Evolutionary conservation across 805 yeast genomes (phyloP), one percentile per base, ranked within the genome.

Genomic region (Debaryomyces tyrocola): DNA sequence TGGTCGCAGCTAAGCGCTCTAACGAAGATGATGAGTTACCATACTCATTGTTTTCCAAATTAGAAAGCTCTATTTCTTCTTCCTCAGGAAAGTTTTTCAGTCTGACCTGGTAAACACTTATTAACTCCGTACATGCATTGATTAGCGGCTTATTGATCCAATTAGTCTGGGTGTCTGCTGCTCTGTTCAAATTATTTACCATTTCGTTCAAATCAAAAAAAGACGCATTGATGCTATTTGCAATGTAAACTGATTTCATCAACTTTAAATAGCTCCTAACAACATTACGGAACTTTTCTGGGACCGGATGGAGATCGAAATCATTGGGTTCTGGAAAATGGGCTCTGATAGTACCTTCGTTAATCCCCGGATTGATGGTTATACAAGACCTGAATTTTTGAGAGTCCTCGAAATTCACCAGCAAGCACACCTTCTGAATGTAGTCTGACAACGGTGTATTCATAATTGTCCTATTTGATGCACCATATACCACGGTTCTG

Each of bases 1-100:
- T 73, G 2, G 84, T 75, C 49, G 83, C 70, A 0, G 88, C 84
- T 36, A 87, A 77, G 38, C 70, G 73, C 46, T 83, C 87, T 48
- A 78, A 51, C 4, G 64, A 52, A 17, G 67, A 51, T 12, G 53
- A 45, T 12, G 38, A 17, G 6, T 7, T 12, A 12, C 34, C 34
- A 18, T 35, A 35, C 11, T 65, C 38, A 20, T 48, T 43, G 39
- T 35, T 24, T 47, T 58, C 72, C 38, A 50, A 47, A 28, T 54
- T 63, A 18, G 50, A 48, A 35, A 53, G 47, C 36, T 54, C 48
- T 18, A 48, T 27, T 21, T 51, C 33, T 29, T 57, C 40, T 21
- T 61, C 65, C 31, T 60, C 63, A 17, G 70, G 66, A 33, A 57
- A 57, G 18, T 56, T 50, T 44, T 59, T 56, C 44, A 58, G 59